These are phyloP conservation scores for Vicia sativa DNA, from an alignment of 306 rosid genomes.

Conservation along the genomic window DNA sequence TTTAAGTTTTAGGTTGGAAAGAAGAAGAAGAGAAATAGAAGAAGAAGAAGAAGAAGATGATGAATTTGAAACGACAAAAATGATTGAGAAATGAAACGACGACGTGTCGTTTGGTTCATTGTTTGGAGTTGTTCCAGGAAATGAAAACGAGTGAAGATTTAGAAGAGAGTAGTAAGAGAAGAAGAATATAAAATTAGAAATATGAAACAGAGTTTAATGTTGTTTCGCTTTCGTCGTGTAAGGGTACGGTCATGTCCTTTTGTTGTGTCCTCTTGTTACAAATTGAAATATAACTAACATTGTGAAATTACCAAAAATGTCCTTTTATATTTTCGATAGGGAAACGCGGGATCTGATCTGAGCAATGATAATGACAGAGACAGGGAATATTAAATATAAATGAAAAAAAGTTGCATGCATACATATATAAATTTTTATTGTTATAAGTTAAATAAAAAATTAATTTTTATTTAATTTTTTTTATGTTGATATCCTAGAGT, in stretches of 20 bases:
- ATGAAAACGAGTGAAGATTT: background rate
- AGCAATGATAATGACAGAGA: no score
- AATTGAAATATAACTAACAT: background rate
- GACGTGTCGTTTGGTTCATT: constrained; percentile 37
- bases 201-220: background rate
- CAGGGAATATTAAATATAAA: no score
- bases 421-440: no score
- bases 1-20: constrained; percentile 62
- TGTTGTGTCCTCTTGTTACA: background rate
- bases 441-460: no score
- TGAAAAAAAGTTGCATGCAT: no score
- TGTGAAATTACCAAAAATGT: background rate
- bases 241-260: constrained; percentile 44
- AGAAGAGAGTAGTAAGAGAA: no score
- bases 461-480: no score
- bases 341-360: background rate
- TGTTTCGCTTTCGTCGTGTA: constrained; percentile 17
- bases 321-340: background rate
- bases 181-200: constrained; percentile 6
- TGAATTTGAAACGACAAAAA: constrained; percentile 37
- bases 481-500: no score
- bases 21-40: constrained; percentile 43
- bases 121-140: background rate
- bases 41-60: constrained; percentile 48
- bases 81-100: constrained; percentile 16